Percentiles rank a stretch among this genome's conserved stretches.
These are phyloP conservation scores for Laetiporus sulphureus DNA, from an alignment of 1,284 basidiomycete genomes.

Conservation along the genomic window DNA sequence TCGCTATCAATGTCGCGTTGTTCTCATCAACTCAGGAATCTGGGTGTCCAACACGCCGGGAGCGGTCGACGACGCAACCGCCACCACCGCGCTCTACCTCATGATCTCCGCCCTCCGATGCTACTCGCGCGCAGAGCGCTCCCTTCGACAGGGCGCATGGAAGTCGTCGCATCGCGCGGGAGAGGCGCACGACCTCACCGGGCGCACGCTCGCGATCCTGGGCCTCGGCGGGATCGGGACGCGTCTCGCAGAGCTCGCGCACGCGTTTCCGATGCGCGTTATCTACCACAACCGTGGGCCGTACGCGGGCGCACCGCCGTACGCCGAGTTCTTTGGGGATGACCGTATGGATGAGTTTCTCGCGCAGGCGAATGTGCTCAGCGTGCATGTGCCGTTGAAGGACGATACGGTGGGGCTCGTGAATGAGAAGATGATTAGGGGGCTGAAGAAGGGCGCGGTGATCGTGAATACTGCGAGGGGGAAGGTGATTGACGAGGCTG, in stretches of 20 bases:
- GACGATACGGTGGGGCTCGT: conserved; percentile 74
- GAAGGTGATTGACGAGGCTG: conserved; percentile 84
- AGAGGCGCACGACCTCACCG: conserved; percentile 68
- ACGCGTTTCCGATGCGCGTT: conserved; percentile 81
- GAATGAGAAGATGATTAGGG: conserved; percentile 71
- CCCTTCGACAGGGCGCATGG: conserved; percentile 52
- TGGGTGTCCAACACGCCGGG: conserved; percentile 86
- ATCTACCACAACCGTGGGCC: conserved; percentile 75
- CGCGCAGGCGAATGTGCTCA: conserved; percentile 70
- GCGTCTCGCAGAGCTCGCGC: conserved; percentile 61
- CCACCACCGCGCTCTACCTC: conserved; percentile 84
- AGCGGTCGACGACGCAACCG: conserved; percentile 89
- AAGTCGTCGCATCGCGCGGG: conserved; percentile 41
- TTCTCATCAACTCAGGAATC: conserved; percentile 48
- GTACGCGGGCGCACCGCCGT: conserved; percentile 54
- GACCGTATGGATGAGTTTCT: conserved; percentile 69
- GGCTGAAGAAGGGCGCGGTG: conserved; percentile 75
- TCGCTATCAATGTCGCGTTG: background rate
- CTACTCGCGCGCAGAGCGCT: conserved; percentile 68
- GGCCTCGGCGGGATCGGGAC: conserved; percentile 88
- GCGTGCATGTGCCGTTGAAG: conserved; percentile 67
- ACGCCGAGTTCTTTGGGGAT: conserved; percentile 67
- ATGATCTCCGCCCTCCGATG: conserved; percentile 78
- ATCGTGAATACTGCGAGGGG: conserved; percentile 90
- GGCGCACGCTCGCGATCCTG: conserved; percentile 78